phyloP scores from a whole-genome alignment of 2,329 filamentous ascomycete species.

The Mariannaea elegans region DNA sequence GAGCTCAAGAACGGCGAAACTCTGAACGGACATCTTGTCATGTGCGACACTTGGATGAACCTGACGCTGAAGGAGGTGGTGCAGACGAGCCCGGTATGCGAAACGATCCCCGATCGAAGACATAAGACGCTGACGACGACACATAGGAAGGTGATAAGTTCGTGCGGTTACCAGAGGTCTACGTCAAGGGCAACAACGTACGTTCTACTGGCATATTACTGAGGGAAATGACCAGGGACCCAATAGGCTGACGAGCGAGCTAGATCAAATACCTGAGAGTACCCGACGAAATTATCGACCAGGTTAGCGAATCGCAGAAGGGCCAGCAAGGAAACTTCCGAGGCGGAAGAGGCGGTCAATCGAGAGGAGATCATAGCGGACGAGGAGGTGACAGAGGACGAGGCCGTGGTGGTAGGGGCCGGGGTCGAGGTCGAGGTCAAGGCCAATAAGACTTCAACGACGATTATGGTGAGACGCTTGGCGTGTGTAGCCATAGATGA shows the following conservation, averaged over 20 bases:
- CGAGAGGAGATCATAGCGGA: conserved; percentile 67
- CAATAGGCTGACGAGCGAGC: conserved; percentile 12
- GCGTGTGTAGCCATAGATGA: neutral
- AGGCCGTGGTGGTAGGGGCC: conserved; percentile 49
- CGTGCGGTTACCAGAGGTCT: conserved; percentile 89
- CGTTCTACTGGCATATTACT: conserved; percentile 44
- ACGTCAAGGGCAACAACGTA: conserved; percentile 97
- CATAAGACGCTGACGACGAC: conserved; percentile 24
- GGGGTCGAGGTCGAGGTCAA: conserved; percentile 48
- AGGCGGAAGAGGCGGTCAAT: conserved; percentile 68
- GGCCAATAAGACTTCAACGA: conserved; percentile 40
- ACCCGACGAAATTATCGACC: conserved; percentile 94
- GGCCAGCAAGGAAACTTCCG: conserved; percentile 70
- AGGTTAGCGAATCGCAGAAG: conserved; percentile 92
- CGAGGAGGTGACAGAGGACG: conserved; percentile 58
- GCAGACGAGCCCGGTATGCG: conserved; percentile 82
- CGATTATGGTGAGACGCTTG: neutral
- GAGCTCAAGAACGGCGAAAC: conserved; percentile 98
- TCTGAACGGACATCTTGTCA: conserved; percentile 93
- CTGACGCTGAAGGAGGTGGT: conserved; percentile 96
- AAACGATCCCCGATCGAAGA: neutral
- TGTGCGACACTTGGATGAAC: conserved; percentile 99
- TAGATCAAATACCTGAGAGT: conserved; percentile 99
- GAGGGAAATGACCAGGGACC: neutral
- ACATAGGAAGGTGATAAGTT: conserved; percentile 91